These are phyloP conservation scores for Lobosporangium transversale DNA, from an alignment of 192 early-diverging fungal genomes.

Conservation along the genomic window DNA sequence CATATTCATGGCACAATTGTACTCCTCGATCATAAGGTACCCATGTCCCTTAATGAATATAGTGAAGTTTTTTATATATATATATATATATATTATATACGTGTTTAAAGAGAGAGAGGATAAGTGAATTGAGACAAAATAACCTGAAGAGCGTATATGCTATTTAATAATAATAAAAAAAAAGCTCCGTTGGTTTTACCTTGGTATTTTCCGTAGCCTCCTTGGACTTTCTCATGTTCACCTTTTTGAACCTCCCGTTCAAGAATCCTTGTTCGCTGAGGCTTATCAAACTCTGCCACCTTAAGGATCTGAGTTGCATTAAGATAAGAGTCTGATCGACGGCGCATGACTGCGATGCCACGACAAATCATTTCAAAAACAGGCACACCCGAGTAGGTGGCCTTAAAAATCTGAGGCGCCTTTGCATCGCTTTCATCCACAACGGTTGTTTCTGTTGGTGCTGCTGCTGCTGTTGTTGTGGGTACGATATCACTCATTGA, in stretches of 20 bases:
- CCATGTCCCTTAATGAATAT: constrained; percentile 71
- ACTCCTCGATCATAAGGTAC: constrained; percentile 90
- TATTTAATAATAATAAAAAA: neutral
- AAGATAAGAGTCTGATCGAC: constrained; percentile 87
- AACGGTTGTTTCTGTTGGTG: neutral
- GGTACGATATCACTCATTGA: too few species aligned
- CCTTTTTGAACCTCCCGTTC: constrained; percentile 91
- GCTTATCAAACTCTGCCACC: constrained; percentile 95
- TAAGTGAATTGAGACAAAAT: neutral
- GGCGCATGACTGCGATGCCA: constrained; percentile 74
- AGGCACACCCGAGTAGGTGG: constrained; percentile 93
- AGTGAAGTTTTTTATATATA: too few species aligned
- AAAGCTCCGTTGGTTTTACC: constrained; percentile 63
- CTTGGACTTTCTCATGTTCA: constrained; percentile 95
- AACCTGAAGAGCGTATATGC: constrained; percentile 13
- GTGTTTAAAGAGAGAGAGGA: neutral
- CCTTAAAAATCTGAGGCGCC: constrained; percentile 73
- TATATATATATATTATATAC: neutral
- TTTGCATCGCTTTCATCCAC: neutral
- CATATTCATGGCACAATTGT: constrained; percentile 80
- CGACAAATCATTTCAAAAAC: constrained; percentile 93
- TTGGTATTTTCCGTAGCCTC: constrained; percentile 99
- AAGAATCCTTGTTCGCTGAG: constrained; percentile 90
- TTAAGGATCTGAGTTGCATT: constrained; percentile 99
- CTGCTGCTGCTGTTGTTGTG: neutral